Evolutionary conservation across 805 yeast species (phyloP).

Genomic region (Starmerella tilneyi): DNA sequence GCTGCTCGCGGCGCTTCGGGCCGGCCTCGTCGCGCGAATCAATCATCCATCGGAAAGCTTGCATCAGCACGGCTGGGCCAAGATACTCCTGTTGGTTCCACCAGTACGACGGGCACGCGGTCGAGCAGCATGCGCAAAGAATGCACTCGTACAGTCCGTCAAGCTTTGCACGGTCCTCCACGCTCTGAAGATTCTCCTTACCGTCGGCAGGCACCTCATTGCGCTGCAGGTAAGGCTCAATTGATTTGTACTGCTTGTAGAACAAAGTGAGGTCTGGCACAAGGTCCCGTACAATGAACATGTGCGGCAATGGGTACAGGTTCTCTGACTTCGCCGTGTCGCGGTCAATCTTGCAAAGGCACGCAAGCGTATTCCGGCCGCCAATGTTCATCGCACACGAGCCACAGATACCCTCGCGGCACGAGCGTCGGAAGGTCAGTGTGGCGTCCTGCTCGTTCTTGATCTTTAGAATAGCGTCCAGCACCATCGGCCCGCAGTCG

Average conservation of each 20-base stretch:
- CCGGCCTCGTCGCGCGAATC: constrained; percentile 95
- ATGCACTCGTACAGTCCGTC: constrained; percentile 97
- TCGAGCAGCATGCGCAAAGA: constrained; percentile 96
- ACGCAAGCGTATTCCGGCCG: constrained; percentile 93
- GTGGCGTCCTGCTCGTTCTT: constrained; percentile 95
- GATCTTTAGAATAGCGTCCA: constrained; percentile 88
- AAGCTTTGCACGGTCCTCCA: constrained; percentile 87
- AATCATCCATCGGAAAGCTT: constrained; percentile 97
- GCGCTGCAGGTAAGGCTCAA: constrained; percentile 92
- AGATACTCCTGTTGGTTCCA: constrained; percentile 98
- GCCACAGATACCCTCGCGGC: constrained; percentile 99
- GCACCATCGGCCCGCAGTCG: constrained; percentile 93
- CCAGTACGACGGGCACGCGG: constrained; percentile 99
- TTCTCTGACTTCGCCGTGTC: constrained; percentile 64
- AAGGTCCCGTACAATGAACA: constrained; percentile 92
- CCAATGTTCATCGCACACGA: constrained; percentile 99
- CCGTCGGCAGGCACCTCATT: constrained; percentile 74
- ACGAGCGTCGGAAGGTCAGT: constrained; percentile 91
- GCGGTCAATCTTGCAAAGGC: constrained; percentile 86
- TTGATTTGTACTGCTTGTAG: constrained; percentile 96
- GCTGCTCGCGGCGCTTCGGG: constrained; percentile 66
- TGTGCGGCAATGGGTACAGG: constrained; percentile 95
- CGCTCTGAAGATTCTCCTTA: constrained; percentile 80
- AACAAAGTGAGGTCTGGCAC: constrained; percentile 97
- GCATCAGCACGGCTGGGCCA: constrained; percentile 98